These are phyloP conservation scores for Pseudoscleropodium purum DNA, from an alignment of 225 moss, liverwort and hornwort genomes.

Conservation along the genomic window DNA sequence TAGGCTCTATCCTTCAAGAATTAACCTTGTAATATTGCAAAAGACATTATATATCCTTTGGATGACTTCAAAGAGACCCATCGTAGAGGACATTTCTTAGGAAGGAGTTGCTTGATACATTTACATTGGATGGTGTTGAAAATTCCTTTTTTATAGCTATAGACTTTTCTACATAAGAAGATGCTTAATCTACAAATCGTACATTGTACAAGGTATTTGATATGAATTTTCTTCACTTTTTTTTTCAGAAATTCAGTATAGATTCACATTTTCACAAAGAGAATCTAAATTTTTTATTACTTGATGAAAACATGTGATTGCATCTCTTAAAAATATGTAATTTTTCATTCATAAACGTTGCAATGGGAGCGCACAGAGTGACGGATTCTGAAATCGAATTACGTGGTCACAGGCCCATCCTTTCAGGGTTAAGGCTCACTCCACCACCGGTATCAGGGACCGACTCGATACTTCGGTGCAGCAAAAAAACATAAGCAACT, in stretches of 20 bases:
- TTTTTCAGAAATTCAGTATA: not conserved
- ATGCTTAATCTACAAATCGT: not conserved
- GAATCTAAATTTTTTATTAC: no score
- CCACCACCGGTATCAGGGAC: not conserved
- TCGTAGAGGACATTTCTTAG: not conserved
- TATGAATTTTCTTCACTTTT: not conserved
- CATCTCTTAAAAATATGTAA: not conserved
- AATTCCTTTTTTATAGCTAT: not conserved
- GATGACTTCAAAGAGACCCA: not conserved
- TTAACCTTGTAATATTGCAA: not conserved
- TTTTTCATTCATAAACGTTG: not conserved
- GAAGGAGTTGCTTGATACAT: not conserved
- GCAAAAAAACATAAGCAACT: not conserved
- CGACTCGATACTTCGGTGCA: not conserved
- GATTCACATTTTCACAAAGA: not conserved
- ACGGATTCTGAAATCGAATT: not conserved
- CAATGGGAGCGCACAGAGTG: not conserved
- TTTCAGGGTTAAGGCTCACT: not conserved
- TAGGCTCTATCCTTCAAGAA: not conserved
- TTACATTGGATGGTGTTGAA: not conserved
- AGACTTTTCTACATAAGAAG: not conserved
- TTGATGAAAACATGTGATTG: not conserved
- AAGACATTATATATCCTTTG: accelerated
- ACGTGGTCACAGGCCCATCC: not conserved
- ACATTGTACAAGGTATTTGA: no score